Percentiles rank a stretch among this genome's conserved stretches.
phyloP scores from a whole-genome alignment of 331 rosid species.

The Stylosanthes scabra region DNA sequence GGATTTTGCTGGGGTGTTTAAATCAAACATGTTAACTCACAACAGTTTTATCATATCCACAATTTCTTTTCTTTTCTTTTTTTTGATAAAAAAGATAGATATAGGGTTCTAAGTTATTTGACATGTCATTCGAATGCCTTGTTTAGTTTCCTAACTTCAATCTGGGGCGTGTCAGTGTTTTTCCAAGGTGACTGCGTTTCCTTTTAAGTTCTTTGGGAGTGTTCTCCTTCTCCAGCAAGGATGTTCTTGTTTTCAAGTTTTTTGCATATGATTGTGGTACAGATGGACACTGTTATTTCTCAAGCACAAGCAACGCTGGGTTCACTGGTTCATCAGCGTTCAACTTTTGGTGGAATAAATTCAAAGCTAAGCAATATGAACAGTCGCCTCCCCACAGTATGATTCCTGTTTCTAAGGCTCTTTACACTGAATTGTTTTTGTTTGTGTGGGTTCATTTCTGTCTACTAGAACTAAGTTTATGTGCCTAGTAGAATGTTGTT shows the following conservation, averaged over 20 bases:
- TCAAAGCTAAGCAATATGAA: conserved; percentile 90
- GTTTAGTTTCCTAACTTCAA: background rate
- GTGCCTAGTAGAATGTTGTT: conserved; percentile 7
- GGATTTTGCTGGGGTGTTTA: background rate
- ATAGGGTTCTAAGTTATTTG: background rate
- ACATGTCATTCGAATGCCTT: background rate
- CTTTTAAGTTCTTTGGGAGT: background rate
- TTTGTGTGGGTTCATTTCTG: background rate
- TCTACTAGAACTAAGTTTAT: background rate
- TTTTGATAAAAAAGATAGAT: no score
- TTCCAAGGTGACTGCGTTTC: background rate
- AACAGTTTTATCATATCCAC: no score
- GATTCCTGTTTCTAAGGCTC: conserved; percentile 21
- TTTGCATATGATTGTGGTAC: conserved; percentile 33
- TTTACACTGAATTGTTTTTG: background rate
- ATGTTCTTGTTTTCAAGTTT: conserved; percentile 30
- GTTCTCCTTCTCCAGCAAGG: conserved; percentile 21
- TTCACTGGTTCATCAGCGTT: conserved; percentile 86
- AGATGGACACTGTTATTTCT: conserved; percentile 91
- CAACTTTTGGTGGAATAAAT: conserved; percentile 93
- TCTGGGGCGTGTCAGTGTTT: background rate
- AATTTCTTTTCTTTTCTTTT: no score
- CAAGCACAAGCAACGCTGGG: conserved; percentile 98
- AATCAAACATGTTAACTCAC: no score
- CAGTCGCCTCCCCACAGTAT: conserved; percentile 94